Evolutionary conservation across 176 grass and related monocot species (phyloP), one percentile per base, ranked within the genome.

Genomic region (Cymbopogon citratus): DNA sequence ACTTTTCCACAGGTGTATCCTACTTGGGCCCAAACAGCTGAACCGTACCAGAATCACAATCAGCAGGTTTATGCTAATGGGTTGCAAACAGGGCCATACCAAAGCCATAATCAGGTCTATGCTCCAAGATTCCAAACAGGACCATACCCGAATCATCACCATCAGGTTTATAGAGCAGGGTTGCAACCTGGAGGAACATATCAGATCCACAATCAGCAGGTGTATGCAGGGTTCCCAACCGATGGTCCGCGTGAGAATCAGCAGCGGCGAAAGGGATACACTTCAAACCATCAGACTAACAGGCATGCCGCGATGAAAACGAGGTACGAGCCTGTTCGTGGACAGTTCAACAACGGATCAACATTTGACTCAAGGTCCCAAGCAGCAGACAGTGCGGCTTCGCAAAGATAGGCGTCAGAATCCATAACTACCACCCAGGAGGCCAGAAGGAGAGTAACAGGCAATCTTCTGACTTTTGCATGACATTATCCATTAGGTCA

Each of bases 261-360:
- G 10, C 78, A 63, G 27, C 13, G n/a, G 45, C 43, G 65, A 66
- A 61, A 63, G 28, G 56, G 51, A 56, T 81, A 81, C 27, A 28
- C 60, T 12, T 15, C 65, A 0, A 74, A n/a, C 45, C 57, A n/a
- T 72, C 83, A 72, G 12, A 6, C 44, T 38, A 74, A 63, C n/a
- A 64, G 71, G 64, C 27, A 56, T 44, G 31, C 52, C 33, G 54
- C 12, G 13, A 41, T 16, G 6, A 25, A 63, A 51, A 25, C 23
- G 45, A 70, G 73, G 54, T 57, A 76, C 3, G 21, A 65, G 71
- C 82, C 82, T 45, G 87, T 77, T 76, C 77, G 52, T 72, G 65
- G 41, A 38, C 66, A 75, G 21, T 41, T 65, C 3, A 36, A 72
- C 25, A 36, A 77, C 21, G 72, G 65, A 51, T 73, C 87, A 5